Conservation (phyloP, 371 early-diverging fungal species). For the Syncephalastrum racemosum region DNA sequence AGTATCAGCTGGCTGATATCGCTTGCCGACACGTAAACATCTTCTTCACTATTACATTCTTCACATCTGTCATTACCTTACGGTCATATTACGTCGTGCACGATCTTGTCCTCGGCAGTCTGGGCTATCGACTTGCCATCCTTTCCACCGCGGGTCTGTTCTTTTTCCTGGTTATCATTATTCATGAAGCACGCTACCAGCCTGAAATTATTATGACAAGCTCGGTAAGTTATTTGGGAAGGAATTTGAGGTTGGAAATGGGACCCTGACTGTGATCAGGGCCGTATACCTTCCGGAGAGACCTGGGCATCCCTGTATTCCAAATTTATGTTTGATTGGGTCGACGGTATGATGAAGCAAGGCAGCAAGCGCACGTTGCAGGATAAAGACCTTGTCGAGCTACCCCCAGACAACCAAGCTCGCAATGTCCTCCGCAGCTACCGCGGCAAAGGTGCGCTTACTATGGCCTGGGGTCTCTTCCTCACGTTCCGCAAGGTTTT, state of each 20-base stretch:
- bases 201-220: constrained; percentile 34
- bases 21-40: constrained; percentile 34
- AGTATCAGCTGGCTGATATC: constrained; percentile 17
- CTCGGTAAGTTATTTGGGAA: constrained; percentile 38
- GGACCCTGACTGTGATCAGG: constrained; percentile 35
- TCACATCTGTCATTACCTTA: constrained; percentile 26
- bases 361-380: constrained; percentile 48
- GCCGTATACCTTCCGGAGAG: constrained; percentile 51
- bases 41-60: constrained; percentile 22
- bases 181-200: constrained; percentile 32
- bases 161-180: constrained; percentile 14
- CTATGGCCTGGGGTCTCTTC: constrained; percentile 15
- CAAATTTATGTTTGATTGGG: constrained; percentile 28
- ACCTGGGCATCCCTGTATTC: constrained; percentile 55
- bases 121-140: constrained; percentile 28
- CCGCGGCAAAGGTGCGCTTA: constrained; percentile 1
- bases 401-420: constrained; percentile 24
- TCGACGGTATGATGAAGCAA: constrained; percentile 51
- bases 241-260: constrained; percentile 34
- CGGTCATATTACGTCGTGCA: constrained; percentile 33
- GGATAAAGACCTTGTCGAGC: constrained; percentile 44
- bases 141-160: constrained; percentile 10
- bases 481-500: constrained; percentile 35
- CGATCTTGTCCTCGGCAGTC: constrained; percentile 9
- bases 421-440: constrained; percentile 19